Conservation (phyloP, 805 yeast species). For the Cyberlindnera mississippiensis region DNA sequence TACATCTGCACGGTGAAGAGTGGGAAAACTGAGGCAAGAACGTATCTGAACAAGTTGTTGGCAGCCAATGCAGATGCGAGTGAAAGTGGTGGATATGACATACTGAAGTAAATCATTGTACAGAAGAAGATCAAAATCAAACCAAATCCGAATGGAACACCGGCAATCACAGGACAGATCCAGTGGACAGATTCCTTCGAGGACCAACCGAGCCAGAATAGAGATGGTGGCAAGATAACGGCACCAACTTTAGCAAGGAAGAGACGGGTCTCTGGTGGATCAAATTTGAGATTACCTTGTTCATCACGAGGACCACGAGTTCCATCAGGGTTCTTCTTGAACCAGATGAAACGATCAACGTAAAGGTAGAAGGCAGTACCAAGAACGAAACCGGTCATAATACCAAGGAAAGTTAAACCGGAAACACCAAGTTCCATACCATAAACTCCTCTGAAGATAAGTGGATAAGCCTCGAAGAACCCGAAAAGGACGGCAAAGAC, state of each 20-base stretch:
- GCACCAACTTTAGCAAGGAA: conserved; percentile 65
- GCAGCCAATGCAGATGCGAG: conserved; percentile 92
- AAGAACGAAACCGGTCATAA: conserved; percentile 59
- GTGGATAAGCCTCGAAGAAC: conserved; percentile 75
- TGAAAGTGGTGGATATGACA: conserved; percentile 67
- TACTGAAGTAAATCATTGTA: conserved; percentile 61
- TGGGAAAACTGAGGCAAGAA: conserved; percentile 77
- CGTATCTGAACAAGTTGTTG: conserved; percentile 72
- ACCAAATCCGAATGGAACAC: conserved; percentile 76
- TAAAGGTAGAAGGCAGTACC: conserved; percentile 51
- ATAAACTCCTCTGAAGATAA: conserved; percentile 65
- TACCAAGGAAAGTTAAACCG: conserved; percentile 68
- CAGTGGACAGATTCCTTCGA: conserved; percentile 58
- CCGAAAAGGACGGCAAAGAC: conserved; percentile 76
- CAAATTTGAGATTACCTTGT: conserved; percentile 47
- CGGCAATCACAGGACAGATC: conserved; percentile 75
- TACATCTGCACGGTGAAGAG: conserved; percentile 85
- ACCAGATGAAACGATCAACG: conserved; percentile 46
- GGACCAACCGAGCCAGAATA: conserved; percentile 85
- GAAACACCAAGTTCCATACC: conserved; percentile 55
- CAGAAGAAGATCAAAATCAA: conserved; percentile 68
- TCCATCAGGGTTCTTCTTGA: conserved; percentile 60
- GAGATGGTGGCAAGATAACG: conserved; percentile 56
- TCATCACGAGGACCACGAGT: conserved; percentile 48
- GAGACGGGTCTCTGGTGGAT: conserved; percentile 59